Percentiles rank a stretch among this genome's conserved stretches.
Conservation (phyloP, 2,329 filamentous ascomycete genomes). For the Cladosporium sp. region DNA sequence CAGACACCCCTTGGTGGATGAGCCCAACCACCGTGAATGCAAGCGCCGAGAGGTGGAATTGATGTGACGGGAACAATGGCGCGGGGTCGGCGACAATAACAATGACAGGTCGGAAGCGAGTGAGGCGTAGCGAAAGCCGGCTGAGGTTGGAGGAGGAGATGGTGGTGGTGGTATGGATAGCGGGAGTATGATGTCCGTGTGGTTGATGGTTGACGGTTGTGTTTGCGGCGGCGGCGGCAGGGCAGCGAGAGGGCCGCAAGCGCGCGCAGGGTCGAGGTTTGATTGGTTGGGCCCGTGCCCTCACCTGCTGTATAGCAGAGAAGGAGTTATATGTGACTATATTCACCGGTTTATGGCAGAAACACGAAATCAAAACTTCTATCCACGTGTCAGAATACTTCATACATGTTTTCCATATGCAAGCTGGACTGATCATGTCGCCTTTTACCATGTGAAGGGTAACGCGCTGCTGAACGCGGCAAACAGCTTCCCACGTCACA, state of each 20-base stretch:
- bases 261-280: not conserved
- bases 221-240: constrained; percentile 6
- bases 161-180: not conserved
- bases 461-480: no score
- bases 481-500: no score
- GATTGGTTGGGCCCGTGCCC: not conserved
- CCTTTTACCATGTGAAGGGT: no score
- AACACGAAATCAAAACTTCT: no score
- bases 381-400: no score
- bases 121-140: not conserved
- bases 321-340: no score
- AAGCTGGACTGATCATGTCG: no score
- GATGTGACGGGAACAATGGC: constrained; percentile 1
- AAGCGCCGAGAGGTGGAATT: not conserved
- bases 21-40: constrained; percentile 2
- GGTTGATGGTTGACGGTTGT: constrained; percentile 1
- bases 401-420: no score
- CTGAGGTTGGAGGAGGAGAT: not conserved
- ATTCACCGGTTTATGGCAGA: no score
- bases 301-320: no score
- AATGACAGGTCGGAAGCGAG: not conserved
- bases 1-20: constrained; percentile 1
- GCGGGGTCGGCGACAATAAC: constrained; percentile 8
- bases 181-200: constrained; percentile 2
- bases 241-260: not conserved